These are phyloP conservation scores for Aegilops longissima DNA, from an alignment of 176 grass and related monocot species.

Conservation along the genomic window DNA sequence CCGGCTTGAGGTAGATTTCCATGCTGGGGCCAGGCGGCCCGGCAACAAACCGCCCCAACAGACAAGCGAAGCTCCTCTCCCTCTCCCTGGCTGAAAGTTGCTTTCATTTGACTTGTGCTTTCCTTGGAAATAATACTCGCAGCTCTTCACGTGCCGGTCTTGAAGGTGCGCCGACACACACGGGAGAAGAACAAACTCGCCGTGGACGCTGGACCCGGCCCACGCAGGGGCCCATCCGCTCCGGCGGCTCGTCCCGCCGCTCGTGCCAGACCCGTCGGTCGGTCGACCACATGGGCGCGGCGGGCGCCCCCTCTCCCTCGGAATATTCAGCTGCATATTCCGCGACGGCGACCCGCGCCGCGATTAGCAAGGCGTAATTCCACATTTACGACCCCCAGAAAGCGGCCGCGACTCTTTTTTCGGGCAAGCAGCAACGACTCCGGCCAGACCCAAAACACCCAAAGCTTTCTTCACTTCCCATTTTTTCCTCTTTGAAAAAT, in stretches of 20 bases:
- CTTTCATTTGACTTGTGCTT: constrained; percentile 2
- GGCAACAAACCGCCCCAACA: neutral
- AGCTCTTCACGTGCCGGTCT: neutral
- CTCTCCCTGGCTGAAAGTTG: neutral
- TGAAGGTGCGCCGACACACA: neutral
- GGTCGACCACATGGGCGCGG: neutral
- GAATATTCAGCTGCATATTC: constrained; percentile 35
- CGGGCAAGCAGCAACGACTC: neutral
- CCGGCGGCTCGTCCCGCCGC: too few species aligned
- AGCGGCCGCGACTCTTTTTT: neutral
- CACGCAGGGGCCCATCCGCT: neutral
- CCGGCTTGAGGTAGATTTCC: neutral
- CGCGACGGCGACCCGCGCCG: neutral
- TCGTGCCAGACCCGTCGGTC: too few species aligned
- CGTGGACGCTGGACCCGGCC: neutral
- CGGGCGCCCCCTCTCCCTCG: too few species aligned
- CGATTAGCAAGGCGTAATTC: neutral
- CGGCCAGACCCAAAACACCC: too few species aligned
- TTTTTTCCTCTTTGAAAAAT: too few species aligned
- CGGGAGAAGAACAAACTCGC: neutral
- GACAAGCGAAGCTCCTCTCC: neutral
- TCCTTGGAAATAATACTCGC: neutral
- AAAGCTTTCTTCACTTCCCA: too few species aligned
- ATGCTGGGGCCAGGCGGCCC: neutral
- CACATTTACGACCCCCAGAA: neutral